Evolutionary conservation across 352 stramenopile genomes (phyloP).

Genomic region (Phytophthora sansomeana): DNA sequence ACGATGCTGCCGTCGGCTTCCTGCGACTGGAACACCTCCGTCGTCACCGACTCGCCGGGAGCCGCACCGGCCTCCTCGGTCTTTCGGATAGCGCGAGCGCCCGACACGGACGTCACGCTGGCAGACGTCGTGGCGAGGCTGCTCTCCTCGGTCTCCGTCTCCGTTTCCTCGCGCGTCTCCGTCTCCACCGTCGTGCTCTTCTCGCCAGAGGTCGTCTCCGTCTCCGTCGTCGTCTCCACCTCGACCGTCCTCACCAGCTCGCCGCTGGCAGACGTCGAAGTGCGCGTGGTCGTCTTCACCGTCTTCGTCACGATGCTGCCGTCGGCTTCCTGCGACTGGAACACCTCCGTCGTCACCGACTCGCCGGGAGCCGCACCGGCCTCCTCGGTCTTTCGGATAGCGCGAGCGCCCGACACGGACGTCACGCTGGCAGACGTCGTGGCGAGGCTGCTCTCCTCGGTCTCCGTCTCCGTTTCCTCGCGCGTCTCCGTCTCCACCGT

Average conservation of each 20-base stretch:
- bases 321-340: slow-evolving; percentile 5
- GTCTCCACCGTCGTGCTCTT: slow-evolving; percentile 9
- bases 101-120: neutral
- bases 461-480: slow-evolving; percentile 4
- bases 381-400: neutral
- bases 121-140: neutral
- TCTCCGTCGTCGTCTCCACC: slow-evolving; percentile 8
- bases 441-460: slow-evolving; percentile 1
- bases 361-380: slow-evolving; percentile 1
- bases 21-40: slow-evolving; percentile 11
- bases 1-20: slow-evolving; percentile 5
- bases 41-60: slow-evolving; percentile 7
- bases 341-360: slow-evolving; percentile 8
- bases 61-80: neutral
- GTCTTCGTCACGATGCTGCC: slow-evolving; percentile 9
- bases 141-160: slow-evolving; percentile 2
- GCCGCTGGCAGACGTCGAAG: neutral
- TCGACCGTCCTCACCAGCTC: slow-evolving; percentile 4
- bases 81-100: neutral
- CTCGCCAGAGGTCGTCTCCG: slow-evolving; percentile 4
- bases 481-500: slow-evolving; percentile 7
- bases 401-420: neutral
- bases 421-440: no score
- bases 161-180: slow-evolving; percentile 8
- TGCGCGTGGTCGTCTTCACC: slow-evolving; percentile 3